Conservation (phyloP, 495 filamentous ascomycete genomes). For the Penicillium robsamsonii region DNA sequence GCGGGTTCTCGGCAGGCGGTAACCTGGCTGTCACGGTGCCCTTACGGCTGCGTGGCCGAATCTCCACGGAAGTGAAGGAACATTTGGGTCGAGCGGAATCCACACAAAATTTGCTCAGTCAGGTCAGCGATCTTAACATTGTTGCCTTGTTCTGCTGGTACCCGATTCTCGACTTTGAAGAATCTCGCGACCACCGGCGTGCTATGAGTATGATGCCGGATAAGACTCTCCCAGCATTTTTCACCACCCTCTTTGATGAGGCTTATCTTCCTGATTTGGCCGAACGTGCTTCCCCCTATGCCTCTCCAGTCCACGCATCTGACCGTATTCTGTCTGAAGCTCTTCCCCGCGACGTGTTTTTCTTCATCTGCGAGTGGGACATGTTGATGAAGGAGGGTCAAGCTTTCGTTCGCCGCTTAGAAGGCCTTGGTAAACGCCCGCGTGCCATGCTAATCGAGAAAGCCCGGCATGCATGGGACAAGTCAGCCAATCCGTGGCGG, state of each 20-base stretch:
- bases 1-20: conserved; percentile 84
- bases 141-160: conserved; percentile 73
- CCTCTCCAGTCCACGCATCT: conserved; percentile 61
- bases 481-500: conserved; percentile 74
- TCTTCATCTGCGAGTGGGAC: conserved; percentile 88
- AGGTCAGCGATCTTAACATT: conserved; percentile 44
- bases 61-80: conserved; percentile 28
- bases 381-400: conserved; percentile 81
- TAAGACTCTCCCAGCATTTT: conserved; percentile 67
- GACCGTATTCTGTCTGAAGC: conserved; percentile 47
- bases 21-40: conserved; percentile 83
- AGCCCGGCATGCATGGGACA: conserved; percentile 83
- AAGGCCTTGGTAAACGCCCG: conserved; percentile 64
- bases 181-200: conserved; percentile 70
- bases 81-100: conserved; percentile 36
- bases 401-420: conserved; percentile 61
- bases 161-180: conserved; percentile 79
- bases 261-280: conserved; percentile 64
- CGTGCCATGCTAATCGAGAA: conserved; percentile 68
- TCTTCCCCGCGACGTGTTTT: conserved; percentile 62
- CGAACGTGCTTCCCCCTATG: conserved; percentile 55
- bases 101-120: conserved; percentile 36
- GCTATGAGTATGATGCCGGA: conserved; percentile 62
- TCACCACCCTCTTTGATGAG: conserved; percentile 85
- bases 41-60: conserved; percentile 54